Conservation (phyloP, 345 rosid genomes). For the Populus nigra region DNA sequence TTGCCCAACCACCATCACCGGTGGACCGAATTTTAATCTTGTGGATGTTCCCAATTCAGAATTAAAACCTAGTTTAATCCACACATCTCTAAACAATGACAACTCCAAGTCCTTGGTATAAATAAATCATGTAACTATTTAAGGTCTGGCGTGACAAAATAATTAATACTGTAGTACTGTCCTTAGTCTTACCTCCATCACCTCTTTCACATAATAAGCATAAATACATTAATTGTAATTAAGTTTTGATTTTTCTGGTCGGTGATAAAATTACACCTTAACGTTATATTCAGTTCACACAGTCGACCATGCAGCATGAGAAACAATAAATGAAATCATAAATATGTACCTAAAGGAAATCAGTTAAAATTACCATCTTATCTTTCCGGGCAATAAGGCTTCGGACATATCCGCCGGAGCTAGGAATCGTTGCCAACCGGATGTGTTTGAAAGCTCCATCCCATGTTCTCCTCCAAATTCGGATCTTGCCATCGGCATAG, state of each 20-base stretch:
- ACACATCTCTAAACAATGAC: neutral
- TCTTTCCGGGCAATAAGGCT: slow-evolving; percentile 47
- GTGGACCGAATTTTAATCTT: neutral
- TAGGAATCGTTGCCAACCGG: slow-evolving; percentile 42
- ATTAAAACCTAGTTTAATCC: neutral
- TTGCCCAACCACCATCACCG: too few species aligned
- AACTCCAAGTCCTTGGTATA: neutral
- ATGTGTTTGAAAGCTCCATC: slow-evolving; percentile 41
- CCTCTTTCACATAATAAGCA: neutral
- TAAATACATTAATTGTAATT: too few species aligned
- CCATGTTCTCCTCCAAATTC: slow-evolving; percentile 53
- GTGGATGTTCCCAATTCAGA: neutral
- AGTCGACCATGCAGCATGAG: neutral
- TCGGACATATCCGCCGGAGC: slow-evolving; percentile 35
- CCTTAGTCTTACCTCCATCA: neutral
- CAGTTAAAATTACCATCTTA: slow-evolving; percentile 34
- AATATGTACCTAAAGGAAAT: neutral
- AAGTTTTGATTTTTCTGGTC: too few species aligned
- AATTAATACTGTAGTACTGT: too few species aligned
- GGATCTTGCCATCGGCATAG: slow-evolving; percentile 43
- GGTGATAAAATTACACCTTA: too few species aligned
- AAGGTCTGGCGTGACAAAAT: too few species aligned
- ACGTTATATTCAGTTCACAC: neutral
- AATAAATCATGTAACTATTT: too few species aligned
- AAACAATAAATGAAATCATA: neutral